These are phyloP conservation scores for Knoxdaviesia capensis DNA, from an alignment of 2,329 filamentous ascomycete species.

Conservation along the genomic window DNA sequence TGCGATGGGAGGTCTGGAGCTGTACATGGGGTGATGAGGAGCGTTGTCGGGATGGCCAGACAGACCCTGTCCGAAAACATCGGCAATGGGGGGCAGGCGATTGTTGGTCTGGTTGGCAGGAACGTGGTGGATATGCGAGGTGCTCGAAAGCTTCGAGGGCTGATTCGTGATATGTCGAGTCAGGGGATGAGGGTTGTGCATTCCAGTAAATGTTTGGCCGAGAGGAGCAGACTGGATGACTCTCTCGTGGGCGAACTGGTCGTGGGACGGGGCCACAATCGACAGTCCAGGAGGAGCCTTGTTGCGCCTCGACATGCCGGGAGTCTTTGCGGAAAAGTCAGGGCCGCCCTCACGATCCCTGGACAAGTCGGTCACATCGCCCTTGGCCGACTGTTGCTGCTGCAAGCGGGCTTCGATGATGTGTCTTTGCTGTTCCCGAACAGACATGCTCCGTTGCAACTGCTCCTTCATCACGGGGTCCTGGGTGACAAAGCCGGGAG, in stretches of 20 bases:
- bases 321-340: conserved; percentile 45
- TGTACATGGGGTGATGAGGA: conserved; percentile 14
- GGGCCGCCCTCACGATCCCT: conserved; percentile 28
- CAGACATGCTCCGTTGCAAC: conserved; percentile 79
- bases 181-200: conserved; percentile 57
- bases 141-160: conserved; percentile 62
- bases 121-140: conserved; percentile 77
- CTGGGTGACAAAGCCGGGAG: conserved; percentile 87
- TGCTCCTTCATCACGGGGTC: conserved; percentile 95
- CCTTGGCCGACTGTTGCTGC: conserved; percentile 61
- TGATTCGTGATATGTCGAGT: conserved; percentile 66
- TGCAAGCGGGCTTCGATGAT: conserved; percentile 87
- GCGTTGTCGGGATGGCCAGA: conserved; percentile 37
- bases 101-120: conserved; percentile 80
- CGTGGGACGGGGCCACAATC: conserved; percentile 84
- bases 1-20: conserved; percentile 43
- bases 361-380: conserved; percentile 15
- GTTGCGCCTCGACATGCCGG: conserved; percentile 51
- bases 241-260: conserved; percentile 81
- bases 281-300: conserved; percentile 77
- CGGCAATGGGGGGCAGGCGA: conserved; percentile 77
- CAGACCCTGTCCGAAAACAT: conserved; percentile 77
- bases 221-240: conserved; percentile 94
- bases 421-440: conserved; percentile 80
- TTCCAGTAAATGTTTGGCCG: conserved; percentile 84